phyloP scores from a whole-genome alignment of 176 grass and related monocot genomes.

The Cenchrus americanus region DNA sequence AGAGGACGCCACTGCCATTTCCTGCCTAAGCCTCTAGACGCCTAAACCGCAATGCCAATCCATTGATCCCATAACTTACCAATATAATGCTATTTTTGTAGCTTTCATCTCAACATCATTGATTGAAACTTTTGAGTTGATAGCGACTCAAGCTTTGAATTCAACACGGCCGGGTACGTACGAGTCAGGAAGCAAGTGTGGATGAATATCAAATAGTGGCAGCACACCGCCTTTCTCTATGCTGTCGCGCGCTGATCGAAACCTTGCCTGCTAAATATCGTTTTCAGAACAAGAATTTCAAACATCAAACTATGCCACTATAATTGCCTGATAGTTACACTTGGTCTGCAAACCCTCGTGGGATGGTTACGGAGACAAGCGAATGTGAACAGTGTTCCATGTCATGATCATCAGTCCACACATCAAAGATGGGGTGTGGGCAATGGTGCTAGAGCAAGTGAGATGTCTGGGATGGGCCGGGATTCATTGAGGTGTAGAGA shows the following conservation, averaged over 20 bases:
- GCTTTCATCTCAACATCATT: background rate
- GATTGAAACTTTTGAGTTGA: background rate
- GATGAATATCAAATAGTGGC: background rate
- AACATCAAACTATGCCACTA: background rate
- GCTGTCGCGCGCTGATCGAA: background rate
- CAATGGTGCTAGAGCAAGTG: background rate
- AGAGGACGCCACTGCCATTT: background rate
- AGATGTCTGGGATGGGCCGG: background rate
- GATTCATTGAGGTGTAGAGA: background rate
- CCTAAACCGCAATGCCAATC: background rate
- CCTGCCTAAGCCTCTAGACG: background rate
- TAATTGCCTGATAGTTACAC: background rate
- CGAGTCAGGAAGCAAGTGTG: background rate
- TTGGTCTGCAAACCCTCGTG: constrained; percentile 7
- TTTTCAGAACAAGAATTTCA: background rate
- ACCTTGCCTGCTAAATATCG: background rate
- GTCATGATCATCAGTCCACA: background rate
- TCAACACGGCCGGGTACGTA: background rate
- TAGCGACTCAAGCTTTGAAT: background rate
- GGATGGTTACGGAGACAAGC: constrained; percentile 2
- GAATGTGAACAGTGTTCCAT: background rate
- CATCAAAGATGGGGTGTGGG: background rate
- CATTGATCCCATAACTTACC: background rate
- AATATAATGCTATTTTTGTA: background rate
- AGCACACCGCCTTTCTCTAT: background rate